These are phyloP conservation scores for Corymbia citriodora DNA, from an alignment of 441 rosid genomes.

Conservation along the genomic window DNA sequence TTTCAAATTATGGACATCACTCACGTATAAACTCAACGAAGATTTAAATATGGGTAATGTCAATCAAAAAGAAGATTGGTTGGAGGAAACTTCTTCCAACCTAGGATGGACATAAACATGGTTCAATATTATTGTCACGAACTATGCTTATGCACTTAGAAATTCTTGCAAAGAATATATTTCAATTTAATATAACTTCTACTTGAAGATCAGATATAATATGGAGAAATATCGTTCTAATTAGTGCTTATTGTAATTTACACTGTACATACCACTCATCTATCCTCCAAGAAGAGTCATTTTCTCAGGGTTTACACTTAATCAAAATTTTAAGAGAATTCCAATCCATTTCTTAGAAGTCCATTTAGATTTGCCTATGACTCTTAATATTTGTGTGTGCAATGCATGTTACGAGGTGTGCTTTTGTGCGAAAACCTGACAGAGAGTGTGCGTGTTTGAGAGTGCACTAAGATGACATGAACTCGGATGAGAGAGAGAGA, in stretches of 20 bases:
- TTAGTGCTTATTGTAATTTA: background rate
- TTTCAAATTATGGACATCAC: background rate
- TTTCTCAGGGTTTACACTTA: background rate
- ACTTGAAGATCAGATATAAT: background rate
- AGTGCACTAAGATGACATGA: background rate
- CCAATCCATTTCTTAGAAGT: background rate
- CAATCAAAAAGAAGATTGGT: background rate
- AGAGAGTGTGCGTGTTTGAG: background rate
- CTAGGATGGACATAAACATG: background rate
- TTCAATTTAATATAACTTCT: background rate
- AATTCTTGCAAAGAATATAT: background rate
- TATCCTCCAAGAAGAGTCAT: background rate
- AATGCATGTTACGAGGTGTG: background rate
- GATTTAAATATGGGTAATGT: background rate
- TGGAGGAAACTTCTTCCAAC: background rate
- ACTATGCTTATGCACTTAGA: background rate
- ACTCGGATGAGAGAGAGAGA: background rate
- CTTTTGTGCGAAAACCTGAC: background rate
- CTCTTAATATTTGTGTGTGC: background rate
- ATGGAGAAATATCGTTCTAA: background rate
- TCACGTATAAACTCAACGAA: background rate
- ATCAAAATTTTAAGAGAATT: background rate
- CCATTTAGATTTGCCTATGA: background rate
- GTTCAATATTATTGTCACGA: background rate
- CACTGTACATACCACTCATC: background rate